Evolutionary conservation across 2,329 filamentous ascomycete species (phyloP).

Genomic region (Neoscytalidium dimidiatum): DNA sequence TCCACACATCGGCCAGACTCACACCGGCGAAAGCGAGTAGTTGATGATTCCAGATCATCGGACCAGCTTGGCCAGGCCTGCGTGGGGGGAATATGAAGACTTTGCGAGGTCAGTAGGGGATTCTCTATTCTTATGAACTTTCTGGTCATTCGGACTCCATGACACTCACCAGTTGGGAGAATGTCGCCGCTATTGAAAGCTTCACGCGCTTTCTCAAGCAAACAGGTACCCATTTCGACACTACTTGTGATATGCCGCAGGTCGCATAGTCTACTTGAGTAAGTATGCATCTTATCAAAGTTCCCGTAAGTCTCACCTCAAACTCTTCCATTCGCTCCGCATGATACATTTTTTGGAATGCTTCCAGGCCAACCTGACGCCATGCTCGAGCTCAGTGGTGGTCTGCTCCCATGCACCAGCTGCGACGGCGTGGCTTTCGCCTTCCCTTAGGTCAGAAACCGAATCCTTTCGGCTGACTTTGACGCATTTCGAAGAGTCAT

Average conservation of each 20-base stretch:
- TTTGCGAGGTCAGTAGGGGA: background rate
- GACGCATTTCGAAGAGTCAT: constrained; percentile 4
- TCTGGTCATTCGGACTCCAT: too few relatives aligned
- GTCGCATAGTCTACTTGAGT: constrained; percentile 24
- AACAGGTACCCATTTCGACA: constrained; percentile 24
- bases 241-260: constrained; percentile 27
- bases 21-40: constrained; percentile 29
- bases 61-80: constrained; percentile 22
- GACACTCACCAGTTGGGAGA: constrained; percentile 25
- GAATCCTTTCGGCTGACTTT: background rate
- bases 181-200: constrained; percentile 30
- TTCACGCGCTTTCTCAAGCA: constrained; percentile 22
- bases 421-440: background rate
- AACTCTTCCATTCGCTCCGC: constrained; percentile 25
- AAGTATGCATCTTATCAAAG: background rate
- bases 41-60: constrained; percentile 32
- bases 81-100: constrained; percentile 32
- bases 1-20: background rate
- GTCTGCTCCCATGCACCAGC: constrained; percentile 25
- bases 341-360: constrained; percentile 32
- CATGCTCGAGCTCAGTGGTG: constrained; percentile 22
- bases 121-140: too few relatives aligned
- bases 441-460: background rate
- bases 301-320: background rate
- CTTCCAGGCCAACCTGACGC: constrained; percentile 27